Conservation (phyloP, 2,329 filamentous ascomycete genomes). For the Penicillium sp. region DNA sequence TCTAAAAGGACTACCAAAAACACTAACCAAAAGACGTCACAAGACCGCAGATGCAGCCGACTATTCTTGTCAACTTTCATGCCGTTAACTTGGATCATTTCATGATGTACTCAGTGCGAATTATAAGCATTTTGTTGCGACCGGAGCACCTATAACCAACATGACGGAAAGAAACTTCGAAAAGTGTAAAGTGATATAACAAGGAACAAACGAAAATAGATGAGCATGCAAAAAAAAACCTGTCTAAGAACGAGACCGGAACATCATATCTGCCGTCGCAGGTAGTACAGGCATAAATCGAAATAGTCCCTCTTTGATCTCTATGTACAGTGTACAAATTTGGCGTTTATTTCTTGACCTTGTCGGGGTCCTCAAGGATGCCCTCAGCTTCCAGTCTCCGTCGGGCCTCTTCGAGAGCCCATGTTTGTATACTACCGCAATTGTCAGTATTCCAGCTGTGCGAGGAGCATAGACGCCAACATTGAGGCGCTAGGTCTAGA, state of each 20-base stretch:
- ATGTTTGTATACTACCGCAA: slow-evolving; percentile 84
- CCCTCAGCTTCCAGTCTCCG: slow-evolving; percentile 94
- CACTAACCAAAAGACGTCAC: neutral
- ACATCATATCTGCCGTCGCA: slow-evolving; percentile 33
- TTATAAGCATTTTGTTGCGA: slow-evolving; percentile 15
- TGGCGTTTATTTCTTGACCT: slow-evolving; percentile 50
- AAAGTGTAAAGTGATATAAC: slow-evolving; percentile 25
- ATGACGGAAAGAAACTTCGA: slow-evolving; percentile 20
- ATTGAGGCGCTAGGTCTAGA: neutral
- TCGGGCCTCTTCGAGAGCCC: slow-evolving; percentile 95
- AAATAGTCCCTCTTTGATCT: slow-evolving; percentile 34
- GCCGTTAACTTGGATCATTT: neutral
- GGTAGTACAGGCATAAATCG: slow-evolving; percentile 32
- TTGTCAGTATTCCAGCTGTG: slow-evolving; percentile 21
- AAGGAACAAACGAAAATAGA: slow-evolving; percentile 29
- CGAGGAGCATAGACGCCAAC: neutral
- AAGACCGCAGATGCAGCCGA: neutral
- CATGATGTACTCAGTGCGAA: slow-evolving; percentile 3
- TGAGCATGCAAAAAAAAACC: slow-evolving; percentile 32
- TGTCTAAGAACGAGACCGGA: slow-evolving; percentile 37
- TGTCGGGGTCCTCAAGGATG: slow-evolving; percentile 76
- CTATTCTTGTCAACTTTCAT: neutral
- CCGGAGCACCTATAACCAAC: slow-evolving; percentile 20
- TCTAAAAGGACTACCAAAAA: neutral
- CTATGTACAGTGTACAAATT: slow-evolving; percentile 45